Percentiles rank a stretch among this genome's conserved stretches.
Conservation (phyloP, 768 basidiomycete genomes). For the Podaxis rugospora region DNA sequence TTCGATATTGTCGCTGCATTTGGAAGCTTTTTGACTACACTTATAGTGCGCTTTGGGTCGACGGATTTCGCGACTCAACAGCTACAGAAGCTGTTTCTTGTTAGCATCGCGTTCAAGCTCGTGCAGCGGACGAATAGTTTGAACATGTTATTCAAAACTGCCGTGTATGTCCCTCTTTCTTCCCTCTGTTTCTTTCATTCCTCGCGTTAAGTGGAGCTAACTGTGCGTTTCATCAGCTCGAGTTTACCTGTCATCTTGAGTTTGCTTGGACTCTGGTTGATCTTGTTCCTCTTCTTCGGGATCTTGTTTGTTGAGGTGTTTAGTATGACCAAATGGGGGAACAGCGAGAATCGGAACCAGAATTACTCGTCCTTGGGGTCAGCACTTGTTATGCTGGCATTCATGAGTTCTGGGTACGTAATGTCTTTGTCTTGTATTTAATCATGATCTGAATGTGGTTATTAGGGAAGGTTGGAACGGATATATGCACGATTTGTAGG, state of each 20-base stretch:
- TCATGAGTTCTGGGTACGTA: constrained; percentile 88
- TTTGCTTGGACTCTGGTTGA: constrained; percentile 82
- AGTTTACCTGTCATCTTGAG: constrained; percentile 84
- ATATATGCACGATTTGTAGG: constrained; percentile 96
- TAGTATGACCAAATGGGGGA: constrained; percentile 81
- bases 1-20: constrained; percentile 80
- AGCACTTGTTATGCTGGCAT: constrained; percentile 83
- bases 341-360: constrained; percentile 58
- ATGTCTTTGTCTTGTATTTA: constrained; percentile 2
- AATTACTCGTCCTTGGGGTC: constrained; percentile 82
- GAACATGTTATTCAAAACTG: constrained; percentile 96
- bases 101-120: constrained; percentile 90
- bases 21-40: constrained; percentile 81
- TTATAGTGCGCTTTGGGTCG: constrained; percentile 57
- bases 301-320: constrained; percentile 90
- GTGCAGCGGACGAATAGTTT: constrained; percentile 83
- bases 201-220: neutral
- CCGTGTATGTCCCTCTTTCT: constrained; percentile 60
- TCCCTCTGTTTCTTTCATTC: neutral
- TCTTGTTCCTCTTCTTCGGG: constrained; percentile 87
- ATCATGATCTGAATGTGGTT: constrained; percentile 11
- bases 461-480: constrained; percentile 92
- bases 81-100: constrained; percentile 87
- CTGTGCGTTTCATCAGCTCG: constrained; percentile 43
- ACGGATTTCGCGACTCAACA: constrained; percentile 54